Percentiles rank a stretch among this genome's conserved stretches.
These are phyloP conservation scores for Insectozyma bohioensis DNA, from an alignment of 1,139 yeast species.

Conservation along the genomic window DNA sequence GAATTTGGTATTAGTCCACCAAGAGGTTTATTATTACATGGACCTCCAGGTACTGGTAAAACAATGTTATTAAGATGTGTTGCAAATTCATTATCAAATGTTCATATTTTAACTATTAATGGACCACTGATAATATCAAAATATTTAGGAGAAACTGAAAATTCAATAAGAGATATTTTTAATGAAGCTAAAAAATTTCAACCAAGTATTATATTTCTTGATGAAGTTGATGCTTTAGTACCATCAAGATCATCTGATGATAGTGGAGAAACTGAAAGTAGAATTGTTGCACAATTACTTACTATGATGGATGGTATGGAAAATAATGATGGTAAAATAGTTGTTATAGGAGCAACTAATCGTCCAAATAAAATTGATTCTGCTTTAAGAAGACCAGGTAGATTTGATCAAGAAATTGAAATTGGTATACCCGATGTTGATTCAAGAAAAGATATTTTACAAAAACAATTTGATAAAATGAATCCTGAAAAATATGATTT, in stretches of 20 bases:
- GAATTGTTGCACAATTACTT: slow-evolving; percentile 85
- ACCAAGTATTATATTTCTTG: slow-evolving; percentile 84
- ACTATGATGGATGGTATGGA: slow-evolving; percentile 92
- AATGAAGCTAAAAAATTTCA: slow-evolving; percentile 81
- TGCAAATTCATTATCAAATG: slow-evolving; percentile 60
- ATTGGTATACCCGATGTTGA: slow-evolving; percentile 76
- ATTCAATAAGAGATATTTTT: slow-evolving; percentile 75
- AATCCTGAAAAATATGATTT: slow-evolving; percentile 53
- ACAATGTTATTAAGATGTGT: slow-evolving; percentile 84
- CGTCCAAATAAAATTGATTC: slow-evolving; percentile 76
- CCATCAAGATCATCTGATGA: slow-evolving; percentile 83
- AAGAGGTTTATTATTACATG: slow-evolving; percentile 84
- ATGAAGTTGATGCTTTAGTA: slow-evolving; percentile 88
- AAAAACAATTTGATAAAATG: slow-evolving; percentile 63
- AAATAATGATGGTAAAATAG: slow-evolving; percentile 64
- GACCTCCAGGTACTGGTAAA: slow-evolving; percentile 98
- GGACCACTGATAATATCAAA: slow-evolving; percentile 93
- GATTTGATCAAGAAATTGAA: slow-evolving; percentile 86
- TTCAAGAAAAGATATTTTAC: slow-evolving; percentile 62
- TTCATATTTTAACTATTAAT: slow-evolving; percentile 81
- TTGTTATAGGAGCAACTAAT: slow-evolving; percentile 79
- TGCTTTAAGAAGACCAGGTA: slow-evolving; percentile 58
- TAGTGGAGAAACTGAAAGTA: slow-evolving; percentile 81
- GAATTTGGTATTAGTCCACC: slow-evolving; percentile 92
- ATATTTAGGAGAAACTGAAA: slow-evolving; percentile 91